Percentiles rank a stretch among this genome's conserved stretches.
These are phyloP conservation scores for Lactarius sanguifluus DNA, from an alignment of 768 basidiomycete species.

Conservation along the genomic window DNA sequence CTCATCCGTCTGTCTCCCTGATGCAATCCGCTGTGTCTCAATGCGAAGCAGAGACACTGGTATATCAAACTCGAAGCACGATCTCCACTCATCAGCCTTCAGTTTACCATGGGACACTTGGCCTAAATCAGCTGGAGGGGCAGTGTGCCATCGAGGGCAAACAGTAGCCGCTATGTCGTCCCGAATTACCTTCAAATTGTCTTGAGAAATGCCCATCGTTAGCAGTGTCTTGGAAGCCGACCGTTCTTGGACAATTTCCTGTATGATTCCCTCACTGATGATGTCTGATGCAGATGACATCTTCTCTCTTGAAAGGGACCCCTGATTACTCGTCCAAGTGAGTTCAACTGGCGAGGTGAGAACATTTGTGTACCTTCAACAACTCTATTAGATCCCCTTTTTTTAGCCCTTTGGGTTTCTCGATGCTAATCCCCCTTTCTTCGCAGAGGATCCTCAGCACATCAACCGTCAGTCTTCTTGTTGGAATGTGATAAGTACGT, in stretches of 20 bases:
- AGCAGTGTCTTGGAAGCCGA: no score
- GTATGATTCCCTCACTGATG: background rate
- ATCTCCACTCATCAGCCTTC: conserved; percentile 13
- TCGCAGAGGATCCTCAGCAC: conserved; percentile 2
- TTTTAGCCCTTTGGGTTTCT: background rate
- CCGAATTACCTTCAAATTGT: no score
- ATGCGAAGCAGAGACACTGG: background rate
- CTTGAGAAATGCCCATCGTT: background rate
- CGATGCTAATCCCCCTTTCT: background rate
- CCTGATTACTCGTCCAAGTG: background rate
- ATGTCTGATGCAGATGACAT: no score
- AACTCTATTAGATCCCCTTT: conserved; percentile 1
- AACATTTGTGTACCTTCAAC: background rate
- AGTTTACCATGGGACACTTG: conserved; percentile 3
- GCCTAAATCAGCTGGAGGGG: background rate
- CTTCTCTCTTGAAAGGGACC: no score
- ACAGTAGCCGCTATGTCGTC: background rate
- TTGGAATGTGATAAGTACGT: no score
- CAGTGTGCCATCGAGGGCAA: background rate
- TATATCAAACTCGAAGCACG: conserved; percentile 8
- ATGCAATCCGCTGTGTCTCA: no score
- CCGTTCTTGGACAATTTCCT: background rate
- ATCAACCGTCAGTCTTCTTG: background rate
- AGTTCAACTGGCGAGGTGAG: background rate
- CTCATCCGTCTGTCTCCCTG: no score